Conservation (phyloP, 805 yeast species). For the Candida palmyrensis region DNA sequence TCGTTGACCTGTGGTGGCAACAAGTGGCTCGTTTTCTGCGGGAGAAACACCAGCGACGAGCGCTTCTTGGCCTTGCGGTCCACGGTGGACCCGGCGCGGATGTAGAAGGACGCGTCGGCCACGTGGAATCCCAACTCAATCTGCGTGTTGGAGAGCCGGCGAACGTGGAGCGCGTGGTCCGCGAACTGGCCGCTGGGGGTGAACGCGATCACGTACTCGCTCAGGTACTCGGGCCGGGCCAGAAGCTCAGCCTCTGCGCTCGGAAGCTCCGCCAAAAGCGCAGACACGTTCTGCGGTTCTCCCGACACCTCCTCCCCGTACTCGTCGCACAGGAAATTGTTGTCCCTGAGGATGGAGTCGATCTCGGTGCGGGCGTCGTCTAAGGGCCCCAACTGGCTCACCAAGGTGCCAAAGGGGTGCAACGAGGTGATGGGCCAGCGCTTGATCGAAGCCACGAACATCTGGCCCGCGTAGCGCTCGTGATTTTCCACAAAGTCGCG, state of each 20-base stretch:
- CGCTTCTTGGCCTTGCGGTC: constrained; percentile 90
- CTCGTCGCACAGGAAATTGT: constrained; percentile 77
- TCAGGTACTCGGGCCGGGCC: constrained; percentile 47
- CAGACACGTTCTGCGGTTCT: constrained; percentile 6
- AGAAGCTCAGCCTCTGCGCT: constrained; percentile 31
- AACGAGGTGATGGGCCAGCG: constrained; percentile 99
- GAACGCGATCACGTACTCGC: constrained; percentile 62
- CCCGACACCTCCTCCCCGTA: constrained; percentile 32
- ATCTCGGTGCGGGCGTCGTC: constrained; percentile 76
- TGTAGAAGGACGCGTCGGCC: constrained; percentile 68
- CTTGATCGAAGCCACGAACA: constrained; percentile 92
- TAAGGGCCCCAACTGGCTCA: constrained; percentile 78
- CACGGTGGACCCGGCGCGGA: constrained; percentile 67
- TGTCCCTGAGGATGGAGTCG: constrained; percentile 84
- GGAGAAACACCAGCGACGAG: constrained; percentile 82
- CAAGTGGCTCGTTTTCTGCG: constrained; percentile 65
- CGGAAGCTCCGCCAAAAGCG: constrained; percentile 32
- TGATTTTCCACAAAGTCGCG: constrained; percentile 91
- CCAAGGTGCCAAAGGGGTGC: constrained; percentile 95
- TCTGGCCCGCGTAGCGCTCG: constrained; percentile 70
- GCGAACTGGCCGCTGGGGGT: constrained; percentile 52
- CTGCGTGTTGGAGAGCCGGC: constrained; percentile 49
- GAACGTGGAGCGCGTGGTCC: constrained; percentile 83
- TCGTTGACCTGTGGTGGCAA: constrained; percentile 64
- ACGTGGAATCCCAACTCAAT: constrained; percentile 85